Base-by-base conservation (phyloP, 2,329 filamentous ascomycete genomes). In the Aureobasidium sp. region DNA sequence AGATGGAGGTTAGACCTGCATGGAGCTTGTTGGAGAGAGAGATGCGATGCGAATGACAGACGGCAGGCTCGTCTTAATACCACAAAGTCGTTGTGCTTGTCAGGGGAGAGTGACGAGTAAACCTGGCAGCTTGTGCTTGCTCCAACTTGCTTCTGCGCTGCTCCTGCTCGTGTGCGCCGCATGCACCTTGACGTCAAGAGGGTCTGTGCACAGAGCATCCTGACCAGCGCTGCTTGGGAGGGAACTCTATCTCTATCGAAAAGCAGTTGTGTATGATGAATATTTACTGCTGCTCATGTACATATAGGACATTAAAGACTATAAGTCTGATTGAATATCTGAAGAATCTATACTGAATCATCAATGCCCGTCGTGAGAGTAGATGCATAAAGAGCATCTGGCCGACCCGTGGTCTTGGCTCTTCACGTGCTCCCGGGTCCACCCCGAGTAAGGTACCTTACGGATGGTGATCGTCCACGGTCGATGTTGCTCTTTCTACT, bases 81-180 rank as follows among this genome's bases (percentile, higher is more conserved):
- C 30, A 36, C 30, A 45, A 30, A 16, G 3, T 8, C 11, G 32
- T 27, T 29, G 21, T 39, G 25, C 5, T 34, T 36, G n/a, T 57
- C 53, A 57, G 53, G 53, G 32, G 53, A 45, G 30, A 44, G 21
- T 36, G 37, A 30, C 25, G 11, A 44, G 53, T 29, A 57, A 57
- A 57, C 53, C 39, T 29, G 53, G 53, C 53, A 57, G 37, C 53
- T 57, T 57, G 53, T 57, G 36, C 41, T 57, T 57, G 29, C 53
- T 55, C 41, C 49, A 48, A 48, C 49, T 51, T 55, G 36, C 27
- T 55, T 55, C 36, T 41, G 36, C 50, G 50, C 36, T 50, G 50
- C 50, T 41, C 37, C 30, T 50, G 51, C 51, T 55, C 51, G 51
- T 37, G 51, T 55, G 51, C 51, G 49, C 49, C 34, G 25, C 29